Evolutionary conservation across 768 basidiomycete genomes (phyloP).

Genomic region (Mrakia frigida): DNA sequence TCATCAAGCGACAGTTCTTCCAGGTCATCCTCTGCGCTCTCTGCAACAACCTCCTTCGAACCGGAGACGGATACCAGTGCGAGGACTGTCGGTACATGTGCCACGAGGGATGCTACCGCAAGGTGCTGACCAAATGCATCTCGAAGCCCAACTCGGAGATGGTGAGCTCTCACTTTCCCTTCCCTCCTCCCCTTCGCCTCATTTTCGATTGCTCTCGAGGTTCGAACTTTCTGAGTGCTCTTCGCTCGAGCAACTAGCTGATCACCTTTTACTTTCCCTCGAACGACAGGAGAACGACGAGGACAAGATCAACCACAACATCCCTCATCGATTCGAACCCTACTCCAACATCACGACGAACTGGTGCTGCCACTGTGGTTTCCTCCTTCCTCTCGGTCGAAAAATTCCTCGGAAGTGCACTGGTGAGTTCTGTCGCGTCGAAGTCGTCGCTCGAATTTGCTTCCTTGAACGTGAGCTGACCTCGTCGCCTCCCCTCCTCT

Average conservation of each 20-base stretch:
- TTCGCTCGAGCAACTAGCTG: too few relatives aligned
- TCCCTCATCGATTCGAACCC: constrained; percentile 95
- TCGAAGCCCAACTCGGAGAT: constrained; percentile 85
- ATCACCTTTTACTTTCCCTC: background rate
- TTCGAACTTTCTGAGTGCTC: too few relatives aligned
- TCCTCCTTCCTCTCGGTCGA: constrained; percentile 91
- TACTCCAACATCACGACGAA: constrained; percentile 95
- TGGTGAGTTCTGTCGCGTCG: constrained; percentile 37
- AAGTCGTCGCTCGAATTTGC: background rate
- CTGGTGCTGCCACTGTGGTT: constrained; percentile 99
- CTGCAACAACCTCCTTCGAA: constrained; percentile 95
- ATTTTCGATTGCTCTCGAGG: too few relatives aligned
- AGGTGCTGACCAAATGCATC: constrained; percentile 98
- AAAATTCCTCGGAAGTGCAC: constrained; percentile 95
- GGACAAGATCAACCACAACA: constrained; percentile 98
- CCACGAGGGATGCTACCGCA: constrained; percentile 98
- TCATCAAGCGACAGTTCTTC: constrained; percentile 94
- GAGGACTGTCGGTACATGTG: constrained; percentile 98
- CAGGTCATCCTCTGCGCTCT: constrained; percentile 97
- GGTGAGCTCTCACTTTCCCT: constrained; percentile 52
- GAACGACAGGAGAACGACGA: constrained; percentile 76
- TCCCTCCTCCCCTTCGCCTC: background rate
- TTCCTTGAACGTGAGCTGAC: background rate
- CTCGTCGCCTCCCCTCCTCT: background rate
- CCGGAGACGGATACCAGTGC: constrained; percentile 96